These are phyloP conservation scores for Tuber indicum DNA, from an alignment of 495 filamentous ascomycete genomes.

Conservation along the genomic window DNA sequence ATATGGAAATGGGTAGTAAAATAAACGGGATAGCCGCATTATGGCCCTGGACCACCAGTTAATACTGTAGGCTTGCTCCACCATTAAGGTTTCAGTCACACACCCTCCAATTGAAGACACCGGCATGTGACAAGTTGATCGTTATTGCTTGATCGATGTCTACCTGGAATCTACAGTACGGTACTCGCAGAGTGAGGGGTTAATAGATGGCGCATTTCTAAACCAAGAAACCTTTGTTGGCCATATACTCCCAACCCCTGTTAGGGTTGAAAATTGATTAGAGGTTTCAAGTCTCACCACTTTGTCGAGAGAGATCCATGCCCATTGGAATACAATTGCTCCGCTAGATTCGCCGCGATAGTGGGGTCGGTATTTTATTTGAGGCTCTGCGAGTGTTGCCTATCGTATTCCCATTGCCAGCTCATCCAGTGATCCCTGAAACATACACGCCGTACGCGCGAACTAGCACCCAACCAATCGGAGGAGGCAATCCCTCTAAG, in stretches of 20 bases:
- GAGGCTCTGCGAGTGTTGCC: constrained; percentile 1
- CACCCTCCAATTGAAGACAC: neutral
- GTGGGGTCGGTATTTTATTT: neutral
- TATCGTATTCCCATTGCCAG: neutral
- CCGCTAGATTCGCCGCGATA: neutral
- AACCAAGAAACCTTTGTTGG: neutral
- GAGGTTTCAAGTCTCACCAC: neutral
- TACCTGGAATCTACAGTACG: neutral
- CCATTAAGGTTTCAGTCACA: neutral
- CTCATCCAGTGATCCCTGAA: neutral
- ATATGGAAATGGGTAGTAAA: neutral
- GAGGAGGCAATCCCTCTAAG: neutral
- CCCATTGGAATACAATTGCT: neutral
- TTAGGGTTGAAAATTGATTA: neutral
- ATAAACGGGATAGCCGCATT: neutral
- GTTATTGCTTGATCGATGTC: neutral
- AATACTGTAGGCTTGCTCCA: neutral
- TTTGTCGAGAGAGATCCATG: neutral
- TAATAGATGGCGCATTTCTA: neutral
- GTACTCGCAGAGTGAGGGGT: neutral
- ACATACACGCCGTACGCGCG: neutral
- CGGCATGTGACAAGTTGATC: neutral
- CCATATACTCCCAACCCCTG: neutral
- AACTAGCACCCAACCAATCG: neutral
- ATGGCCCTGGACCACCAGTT: neutral